Percentiles rank a stretch among this genome's conserved stretches.
phyloP scores from a whole-genome alignment of 164 flowering plant genomes.

The Santalum album region DNA sequence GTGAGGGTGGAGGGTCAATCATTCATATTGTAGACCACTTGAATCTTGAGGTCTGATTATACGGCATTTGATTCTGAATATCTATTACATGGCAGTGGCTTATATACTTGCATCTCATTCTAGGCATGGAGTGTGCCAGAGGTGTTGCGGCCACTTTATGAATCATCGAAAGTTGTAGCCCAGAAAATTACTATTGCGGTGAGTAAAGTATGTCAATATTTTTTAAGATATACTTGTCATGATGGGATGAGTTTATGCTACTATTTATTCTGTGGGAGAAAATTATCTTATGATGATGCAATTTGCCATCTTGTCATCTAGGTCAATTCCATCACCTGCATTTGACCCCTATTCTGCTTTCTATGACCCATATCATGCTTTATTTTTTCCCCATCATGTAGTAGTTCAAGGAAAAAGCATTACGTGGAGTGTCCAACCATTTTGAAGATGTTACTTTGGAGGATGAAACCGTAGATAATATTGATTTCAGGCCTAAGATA shows the following conservation, averaged over 20 bases:
- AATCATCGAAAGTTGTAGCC: conserved; percentile 78
- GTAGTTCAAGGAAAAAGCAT: no score
- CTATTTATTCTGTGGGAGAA: no score
- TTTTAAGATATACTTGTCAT: not conserved
- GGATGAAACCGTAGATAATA: no score
- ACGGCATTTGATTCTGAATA: not conserved
- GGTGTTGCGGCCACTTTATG: conserved; percentile 83
- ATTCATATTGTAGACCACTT: conserved; percentile 93
- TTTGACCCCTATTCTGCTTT: no score
- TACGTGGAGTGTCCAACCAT: no score
- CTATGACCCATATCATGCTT: no score
- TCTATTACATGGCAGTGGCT: no score
- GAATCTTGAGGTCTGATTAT: conserved; percentile 61
- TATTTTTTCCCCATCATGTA: no score
- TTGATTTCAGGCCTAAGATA: no score
- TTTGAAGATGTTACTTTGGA: no score
- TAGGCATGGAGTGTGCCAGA: conserved; percentile 94
- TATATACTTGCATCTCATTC: not conserved
- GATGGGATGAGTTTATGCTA: conserved; percentile 2
- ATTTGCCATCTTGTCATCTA: no score
- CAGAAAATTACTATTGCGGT: conserved; percentile 93
- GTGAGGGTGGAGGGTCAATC: conserved; percentile 94
- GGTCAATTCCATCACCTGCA: no score
- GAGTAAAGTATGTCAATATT: conserved; percentile 15
- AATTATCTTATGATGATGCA: not conserved